Conservation (phyloP, 176 grass and related monocot genomes). For the Triticum urartu region DNA sequence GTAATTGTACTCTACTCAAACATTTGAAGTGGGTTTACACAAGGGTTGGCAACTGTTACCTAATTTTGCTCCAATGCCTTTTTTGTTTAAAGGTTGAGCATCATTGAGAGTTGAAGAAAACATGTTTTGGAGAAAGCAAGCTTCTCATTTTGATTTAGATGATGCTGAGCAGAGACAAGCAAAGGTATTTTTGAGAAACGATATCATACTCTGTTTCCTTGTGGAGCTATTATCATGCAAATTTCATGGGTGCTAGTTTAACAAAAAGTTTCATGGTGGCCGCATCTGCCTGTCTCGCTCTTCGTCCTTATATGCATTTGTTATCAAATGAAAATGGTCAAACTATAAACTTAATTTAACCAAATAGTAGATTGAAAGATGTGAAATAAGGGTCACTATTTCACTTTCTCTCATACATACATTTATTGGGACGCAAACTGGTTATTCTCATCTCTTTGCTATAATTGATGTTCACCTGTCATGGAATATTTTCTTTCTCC, state of each 20-base stretch:
- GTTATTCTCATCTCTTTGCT: neutral
- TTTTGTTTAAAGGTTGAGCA: conserved; percentile 27
- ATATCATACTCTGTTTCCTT: neutral
- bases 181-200: conserved; percentile 43
- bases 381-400: neutral
- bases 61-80: neutral
- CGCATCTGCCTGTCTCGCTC: too few relatives aligned
- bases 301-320: neutral
- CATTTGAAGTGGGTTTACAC: neutral
- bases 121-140: conserved; percentile 70
- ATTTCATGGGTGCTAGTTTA: neutral
- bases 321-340: neutral
- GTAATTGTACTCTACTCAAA: neutral
- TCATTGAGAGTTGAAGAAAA: conserved; percentile 16
- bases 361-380: neutral
- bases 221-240: neutral
- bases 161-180: conserved; percentile 44
- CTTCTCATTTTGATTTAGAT: conserved; percentile 28
- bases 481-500: neutral
- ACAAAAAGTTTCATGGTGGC: neutral
- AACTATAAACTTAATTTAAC: neutral
- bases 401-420: neutral
- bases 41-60: neutral
- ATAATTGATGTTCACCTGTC: neutral
- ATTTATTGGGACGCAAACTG: neutral